Conservation (phyloP, 2,329 filamentous ascomycete species). For the Colletotrichum filicis region DNA sequence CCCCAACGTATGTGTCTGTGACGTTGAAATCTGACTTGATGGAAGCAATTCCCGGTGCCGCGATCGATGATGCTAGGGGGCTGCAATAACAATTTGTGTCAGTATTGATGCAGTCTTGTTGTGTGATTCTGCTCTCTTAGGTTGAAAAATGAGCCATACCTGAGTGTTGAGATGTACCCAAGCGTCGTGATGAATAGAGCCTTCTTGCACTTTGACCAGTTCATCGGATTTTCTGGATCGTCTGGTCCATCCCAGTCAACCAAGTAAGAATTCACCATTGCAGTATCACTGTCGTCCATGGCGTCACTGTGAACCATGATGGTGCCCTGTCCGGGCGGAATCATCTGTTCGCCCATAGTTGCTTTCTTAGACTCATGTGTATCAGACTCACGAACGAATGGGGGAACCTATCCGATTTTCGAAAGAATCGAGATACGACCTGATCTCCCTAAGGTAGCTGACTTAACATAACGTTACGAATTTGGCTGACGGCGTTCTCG, state of each 20-base stretch:
- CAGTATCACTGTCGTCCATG: not conserved
- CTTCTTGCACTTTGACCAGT: conserved; percentile 62
- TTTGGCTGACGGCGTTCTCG: not conserved
- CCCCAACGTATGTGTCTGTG: conserved; percentile 60
- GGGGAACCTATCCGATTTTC: not conserved
- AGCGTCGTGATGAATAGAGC: conserved; percentile 56
- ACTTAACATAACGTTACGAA: not conserved
- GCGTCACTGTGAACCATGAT: not conserved
- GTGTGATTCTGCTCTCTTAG: not conserved
- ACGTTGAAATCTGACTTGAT: conserved; percentile 71
- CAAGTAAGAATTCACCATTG: not conserved
- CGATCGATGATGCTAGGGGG: conserved; percentile 65
- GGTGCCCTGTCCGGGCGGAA: not conserved
- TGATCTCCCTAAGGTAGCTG: not conserved
- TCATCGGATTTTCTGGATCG: conserved; percentile 60
- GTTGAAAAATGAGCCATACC: not conserved
- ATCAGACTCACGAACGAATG: not conserved
- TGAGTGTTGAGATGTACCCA: conserved; percentile 51
- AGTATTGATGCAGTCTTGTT: not conserved
- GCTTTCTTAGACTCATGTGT: not conserved
- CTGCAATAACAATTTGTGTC: conserved; percentile 38
- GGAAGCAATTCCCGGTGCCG: conserved; percentile 73
- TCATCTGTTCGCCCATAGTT: not conserved
- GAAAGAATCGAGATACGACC: not conserved
- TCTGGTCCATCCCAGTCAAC: not conserved